Percentiles rank a stretch among this genome's conserved stretches.
phyloP scores from a whole-genome alignment of 805 yeast genomes.

The Saturnispora galanensis region DNA sequence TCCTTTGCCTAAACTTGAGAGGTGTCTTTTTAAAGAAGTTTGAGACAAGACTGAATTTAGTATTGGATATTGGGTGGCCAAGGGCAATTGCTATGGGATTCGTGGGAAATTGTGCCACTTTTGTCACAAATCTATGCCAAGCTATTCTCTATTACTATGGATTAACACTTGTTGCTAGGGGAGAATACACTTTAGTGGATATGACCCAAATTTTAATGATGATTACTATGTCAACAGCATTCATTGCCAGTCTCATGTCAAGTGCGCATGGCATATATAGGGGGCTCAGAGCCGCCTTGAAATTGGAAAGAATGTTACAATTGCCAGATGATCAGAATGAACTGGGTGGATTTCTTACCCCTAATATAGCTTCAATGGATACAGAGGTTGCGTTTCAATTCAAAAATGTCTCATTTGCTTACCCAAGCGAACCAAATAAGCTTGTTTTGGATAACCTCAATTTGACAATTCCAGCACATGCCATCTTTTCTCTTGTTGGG shows the following conservation, averaged over 20 bases:
- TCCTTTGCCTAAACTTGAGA: constrained; percentile 47
- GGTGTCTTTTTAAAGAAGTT: constrained; percentile 36
- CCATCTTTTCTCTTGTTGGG: constrained; percentile 65
- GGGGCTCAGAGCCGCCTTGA: constrained; percentile 65
- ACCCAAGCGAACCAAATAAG: constrained; percentile 26
- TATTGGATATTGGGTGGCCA: constrained; percentile 33
- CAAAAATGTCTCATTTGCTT: constrained; percentile 38
- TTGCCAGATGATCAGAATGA: constrained; percentile 30
- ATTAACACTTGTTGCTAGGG: constrained; percentile 50
- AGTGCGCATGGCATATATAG: constrained; percentile 73
- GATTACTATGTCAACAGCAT: constrained; percentile 61
- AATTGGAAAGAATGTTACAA: constrained; percentile 31
- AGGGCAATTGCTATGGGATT: constrained; percentile 58
- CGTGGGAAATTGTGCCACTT: constrained; percentile 50
- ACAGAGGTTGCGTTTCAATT: constrained; percentile 29
- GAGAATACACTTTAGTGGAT: constrained; percentile 45
- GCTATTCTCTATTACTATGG: constrained; percentile 76
- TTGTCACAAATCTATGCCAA: constrained; percentile 52
- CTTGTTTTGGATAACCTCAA: constrained; percentile 33
- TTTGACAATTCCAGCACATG: constrained; percentile 35
- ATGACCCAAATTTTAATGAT: constrained; percentile 64
- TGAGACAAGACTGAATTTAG: constrained; percentile 17
- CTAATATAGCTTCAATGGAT: constrained; percentile 12
- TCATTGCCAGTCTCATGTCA: constrained; percentile 47
- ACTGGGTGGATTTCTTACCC: constrained; percentile 27